A percentile compares a stretch with the other conserved stretches of the same genome.
Evolutionary conservation across 169 alveolate species (phyloP).

Genomic region (Babesia ovata): DNA sequence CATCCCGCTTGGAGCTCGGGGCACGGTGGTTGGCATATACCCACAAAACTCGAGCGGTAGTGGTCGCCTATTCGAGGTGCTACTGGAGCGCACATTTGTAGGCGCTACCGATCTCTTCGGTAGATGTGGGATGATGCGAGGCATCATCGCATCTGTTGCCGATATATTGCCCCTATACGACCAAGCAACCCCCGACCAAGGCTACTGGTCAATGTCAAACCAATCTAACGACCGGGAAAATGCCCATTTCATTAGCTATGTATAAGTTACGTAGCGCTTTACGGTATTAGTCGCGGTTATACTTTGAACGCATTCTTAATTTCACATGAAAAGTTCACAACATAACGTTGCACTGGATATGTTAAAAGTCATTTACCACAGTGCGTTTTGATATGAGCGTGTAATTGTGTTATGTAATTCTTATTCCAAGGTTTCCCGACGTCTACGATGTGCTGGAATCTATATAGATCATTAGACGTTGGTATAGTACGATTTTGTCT

Average conservation of each 20-base stretch:
- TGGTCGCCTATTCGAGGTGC: constrained; percentile 28
- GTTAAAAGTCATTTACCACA: no score
- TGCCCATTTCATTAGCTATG: constrained; percentile 48
- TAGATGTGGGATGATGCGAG: constrained; percentile 64
- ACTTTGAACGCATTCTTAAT: no score
- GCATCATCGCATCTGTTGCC: constrained; percentile 39
- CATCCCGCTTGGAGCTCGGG: constrained; percentile 67
- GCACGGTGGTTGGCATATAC: constrained; percentile 62
- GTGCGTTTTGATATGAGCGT: no score
- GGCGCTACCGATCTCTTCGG: constrained; percentile 57
- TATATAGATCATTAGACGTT: no score
- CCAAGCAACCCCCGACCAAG: constrained; percentile 6
- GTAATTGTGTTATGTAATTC: no score
- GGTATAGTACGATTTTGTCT: no score
- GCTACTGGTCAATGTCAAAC: constrained; percentile 6
- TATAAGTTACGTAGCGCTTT: neutral
- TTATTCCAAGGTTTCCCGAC: no score
- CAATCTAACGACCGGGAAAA: constrained; percentile 40
- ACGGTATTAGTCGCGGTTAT: no score
- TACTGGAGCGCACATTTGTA: constrained; percentile 23
- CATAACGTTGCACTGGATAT: no score
- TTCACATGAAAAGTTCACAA: no score
- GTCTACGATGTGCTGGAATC: no score
- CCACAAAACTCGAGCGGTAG: constrained; percentile 45
- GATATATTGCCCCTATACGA: constrained; percentile 33